phyloP scores from a whole-genome alignment of 306 rosid species.

The Pyrus communis region DNA sequence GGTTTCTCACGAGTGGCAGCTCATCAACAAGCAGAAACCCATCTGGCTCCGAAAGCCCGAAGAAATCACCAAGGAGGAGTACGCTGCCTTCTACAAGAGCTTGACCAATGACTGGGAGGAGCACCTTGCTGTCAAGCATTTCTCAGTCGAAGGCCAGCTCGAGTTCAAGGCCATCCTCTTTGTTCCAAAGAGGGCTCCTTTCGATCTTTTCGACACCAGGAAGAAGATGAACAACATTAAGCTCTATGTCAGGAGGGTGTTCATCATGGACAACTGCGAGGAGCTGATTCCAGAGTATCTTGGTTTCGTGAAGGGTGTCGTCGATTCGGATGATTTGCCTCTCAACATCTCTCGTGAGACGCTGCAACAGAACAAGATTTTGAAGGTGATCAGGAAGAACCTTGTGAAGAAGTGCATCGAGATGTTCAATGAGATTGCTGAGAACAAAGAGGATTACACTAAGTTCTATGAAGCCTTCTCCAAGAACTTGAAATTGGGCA shows the following conservation, averaged over 20 bases:
- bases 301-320: constrained; percentile 66
- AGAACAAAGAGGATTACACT: constrained; percentile 59
- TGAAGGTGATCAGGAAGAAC: constrained; percentile 67
- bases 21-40: constrained; percentile 70
- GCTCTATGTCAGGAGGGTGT: constrained; percentile 67
- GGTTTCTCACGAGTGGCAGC: constrained; percentile 61
- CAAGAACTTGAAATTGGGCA: constrained; percentile 60
- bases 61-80: constrained; percentile 61
- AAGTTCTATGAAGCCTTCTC: constrained; percentile 65
- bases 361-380: constrained; percentile 61
- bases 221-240: constrained; percentile 70
- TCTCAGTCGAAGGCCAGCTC: constrained; percentile 69
- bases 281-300: constrained; percentile 73
- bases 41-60: constrained; percentile 77
- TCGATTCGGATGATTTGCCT: constrained; percentile 67
- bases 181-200: constrained; percentile 65
- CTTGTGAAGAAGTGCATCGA: constrained; percentile 69
- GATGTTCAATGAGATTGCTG: constrained; percentile 68
- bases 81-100: constrained; percentile 68
- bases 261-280: constrained; percentile 69
- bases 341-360: constrained; percentile 71
- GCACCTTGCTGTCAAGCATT: constrained; percentile 62
- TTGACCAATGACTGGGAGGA: constrained; percentile 74
- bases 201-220: constrained; percentile 59
- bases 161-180: constrained; percentile 67